phyloP scores from a whole-genome alignment of 2,329 filamentous ascomycete species.

The Aspergillus texensis region DNA sequence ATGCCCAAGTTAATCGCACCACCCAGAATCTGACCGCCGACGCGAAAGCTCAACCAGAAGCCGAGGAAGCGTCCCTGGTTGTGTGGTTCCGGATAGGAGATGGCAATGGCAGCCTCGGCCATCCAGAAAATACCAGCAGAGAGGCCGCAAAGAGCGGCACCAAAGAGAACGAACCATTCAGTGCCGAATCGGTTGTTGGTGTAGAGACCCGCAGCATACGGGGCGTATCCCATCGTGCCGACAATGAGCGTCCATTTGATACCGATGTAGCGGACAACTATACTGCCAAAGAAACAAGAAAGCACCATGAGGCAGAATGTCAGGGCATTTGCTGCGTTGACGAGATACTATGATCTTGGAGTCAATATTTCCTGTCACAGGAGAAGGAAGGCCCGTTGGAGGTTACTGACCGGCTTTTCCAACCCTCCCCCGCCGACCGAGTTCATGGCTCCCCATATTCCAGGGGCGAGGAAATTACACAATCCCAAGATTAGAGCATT shows the following conservation, averaged over 20 bases:
- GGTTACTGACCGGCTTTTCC: constrained; percentile 52
- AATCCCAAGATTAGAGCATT: constrained; percentile 72
- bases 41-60: constrained; percentile 66
- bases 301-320: constrained; percentile 75
- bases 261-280: constrained; percentile 67
- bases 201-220: constrained; percentile 71
- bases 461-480: constrained; percentile 70
- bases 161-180: constrained; percentile 70
- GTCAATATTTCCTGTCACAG: neutral
- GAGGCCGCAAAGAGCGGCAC: constrained; percentile 69
- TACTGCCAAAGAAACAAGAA: constrained; percentile 67
- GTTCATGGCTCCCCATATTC: constrained; percentile 76
- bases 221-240: constrained; percentile 72
- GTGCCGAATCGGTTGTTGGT: constrained; percentile 70
- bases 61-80: constrained; percentile 67
- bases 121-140: constrained; percentile 76
- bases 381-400: neutral
- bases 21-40: constrained; percentile 69
- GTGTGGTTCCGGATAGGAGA: constrained; percentile 71
- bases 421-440: constrained; percentile 70
- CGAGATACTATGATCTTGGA: constrained; percentile 48
- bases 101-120: constrained; percentile 72
- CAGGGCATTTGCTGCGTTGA: constrained; percentile 71
- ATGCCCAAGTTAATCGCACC: constrained; percentile 72
- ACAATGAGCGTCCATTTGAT: constrained; percentile 73